Conservation (phyloP, 2,329 filamentous ascomycete genomes). For the Seiridium unicorne region DNA sequence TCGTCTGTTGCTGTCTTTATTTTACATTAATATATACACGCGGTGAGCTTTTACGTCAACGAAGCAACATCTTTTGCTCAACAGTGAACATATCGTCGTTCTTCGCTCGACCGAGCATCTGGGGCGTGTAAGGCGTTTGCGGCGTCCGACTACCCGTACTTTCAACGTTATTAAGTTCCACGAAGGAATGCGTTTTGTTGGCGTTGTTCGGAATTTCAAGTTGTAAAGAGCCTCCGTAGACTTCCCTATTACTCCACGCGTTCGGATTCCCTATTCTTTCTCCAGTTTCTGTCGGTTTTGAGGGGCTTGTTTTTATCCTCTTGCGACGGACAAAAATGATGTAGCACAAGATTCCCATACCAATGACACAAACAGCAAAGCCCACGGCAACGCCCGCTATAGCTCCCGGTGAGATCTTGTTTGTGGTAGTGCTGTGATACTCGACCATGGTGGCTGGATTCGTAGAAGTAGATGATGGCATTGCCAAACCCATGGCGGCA, state of each 20-base stretch:
- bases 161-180: neutral
- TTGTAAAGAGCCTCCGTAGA: neutral
- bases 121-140: neutral
- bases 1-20: no score
- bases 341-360: neutral
- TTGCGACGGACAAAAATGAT: constrained; percentile 1
- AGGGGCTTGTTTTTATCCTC: neutral
- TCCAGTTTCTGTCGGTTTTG: neutral
- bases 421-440: neutral
- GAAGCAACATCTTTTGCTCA: constrained; percentile 5
- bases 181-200: neutral
- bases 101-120: neutral
- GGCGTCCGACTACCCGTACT: neutral
- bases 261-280: neutral
- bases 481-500: constrained; percentile 4
- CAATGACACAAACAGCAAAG: constrained; percentile 2
- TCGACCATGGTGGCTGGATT: neutral
- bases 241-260: neutral
- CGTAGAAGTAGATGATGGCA: neutral
- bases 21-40: no score
- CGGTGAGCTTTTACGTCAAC: neutral
- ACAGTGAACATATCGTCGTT: neutral
- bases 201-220: neutral
- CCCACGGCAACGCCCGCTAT: constrained; percentile 1
- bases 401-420: neutral